Conservation (phyloP, 1,284 basidiomycete species). For the Ceratobasidium sp. region DNA sequence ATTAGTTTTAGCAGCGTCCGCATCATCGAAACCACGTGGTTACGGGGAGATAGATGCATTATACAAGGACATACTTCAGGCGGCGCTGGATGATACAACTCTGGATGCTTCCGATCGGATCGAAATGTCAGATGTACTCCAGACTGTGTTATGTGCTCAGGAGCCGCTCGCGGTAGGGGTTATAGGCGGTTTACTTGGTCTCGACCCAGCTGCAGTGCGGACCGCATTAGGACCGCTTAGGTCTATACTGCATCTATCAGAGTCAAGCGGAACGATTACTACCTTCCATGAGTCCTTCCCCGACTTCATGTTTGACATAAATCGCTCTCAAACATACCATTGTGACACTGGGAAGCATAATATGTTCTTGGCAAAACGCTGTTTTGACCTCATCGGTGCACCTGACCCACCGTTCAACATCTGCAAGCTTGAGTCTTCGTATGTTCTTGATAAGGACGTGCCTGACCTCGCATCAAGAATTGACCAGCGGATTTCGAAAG, state of each 20-base stretch:
- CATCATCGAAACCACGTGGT: not conserved
- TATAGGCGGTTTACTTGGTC: not conserved
- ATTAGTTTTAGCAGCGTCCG: not conserved
- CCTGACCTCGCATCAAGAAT: not conserved
- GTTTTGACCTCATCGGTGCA: not conserved
- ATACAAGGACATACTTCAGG: not conserved
- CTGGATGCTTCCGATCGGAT: not conserved
- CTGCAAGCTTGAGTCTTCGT: not conserved
- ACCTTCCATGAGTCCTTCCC: constrained; percentile 9
- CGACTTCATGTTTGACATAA: constrained; percentile 9
- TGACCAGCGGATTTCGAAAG: not conserved
- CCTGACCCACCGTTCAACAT: not conserved
- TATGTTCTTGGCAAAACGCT: not conserved
- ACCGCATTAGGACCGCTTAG: not conserved
- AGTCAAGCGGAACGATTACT: not conserved
- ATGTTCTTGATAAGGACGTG: not conserved
- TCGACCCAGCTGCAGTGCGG: not conserved
- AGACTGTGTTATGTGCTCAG: constrained; percentile 8
- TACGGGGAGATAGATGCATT: not conserved
- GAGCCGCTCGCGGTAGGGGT: constrained; percentile 1
- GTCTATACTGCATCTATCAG: not conserved
- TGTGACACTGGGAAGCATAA: not conserved
- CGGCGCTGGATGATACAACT: not conserved
- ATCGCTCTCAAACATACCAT: not conserved
- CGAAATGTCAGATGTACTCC: constrained; percentile 4